A percentile compares a stretch with the other conserved stretches of the same genome.
Conservation (phyloP, 2,329 filamentous ascomycete genomes). For the Emmonsia crescens region DNA sequence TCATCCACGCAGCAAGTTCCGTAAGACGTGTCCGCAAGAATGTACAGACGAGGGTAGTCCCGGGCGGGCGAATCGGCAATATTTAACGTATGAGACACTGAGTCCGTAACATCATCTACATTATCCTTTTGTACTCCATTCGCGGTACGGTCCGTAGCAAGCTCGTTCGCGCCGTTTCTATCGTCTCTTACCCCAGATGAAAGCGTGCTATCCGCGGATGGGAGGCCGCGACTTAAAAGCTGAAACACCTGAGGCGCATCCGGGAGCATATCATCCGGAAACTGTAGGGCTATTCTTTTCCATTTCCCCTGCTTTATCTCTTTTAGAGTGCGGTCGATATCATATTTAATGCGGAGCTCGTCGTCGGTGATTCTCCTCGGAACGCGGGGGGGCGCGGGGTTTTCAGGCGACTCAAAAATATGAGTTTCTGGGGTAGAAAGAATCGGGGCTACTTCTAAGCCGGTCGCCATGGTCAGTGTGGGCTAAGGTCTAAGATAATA, state of each 20-base stretch:
- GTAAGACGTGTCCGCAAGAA: constrained; percentile 91
- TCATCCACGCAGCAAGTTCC: constrained; percentile 96
- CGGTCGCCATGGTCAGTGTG: constrained; percentile 4
- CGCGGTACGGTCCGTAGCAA: constrained; percentile 12
- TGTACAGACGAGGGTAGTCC: constrained; percentile 50
- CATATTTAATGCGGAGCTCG: constrained; percentile 67
- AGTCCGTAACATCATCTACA: constrained; percentile 2
- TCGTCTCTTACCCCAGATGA: constrained; percentile 7
- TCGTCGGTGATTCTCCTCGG: constrained; percentile 45
- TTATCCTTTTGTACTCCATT: constrained; percentile 15
- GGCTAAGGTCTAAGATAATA: background rate
- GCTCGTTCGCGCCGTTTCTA: constrained; percentile 10
- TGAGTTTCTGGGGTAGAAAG: constrained; percentile 54
- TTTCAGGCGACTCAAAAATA: constrained; percentile 45
- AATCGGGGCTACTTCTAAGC: constrained; percentile 41
- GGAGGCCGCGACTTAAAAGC: constrained; percentile 46
- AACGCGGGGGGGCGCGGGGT: constrained; percentile 19
- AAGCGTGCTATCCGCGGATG: constrained; percentile 15
- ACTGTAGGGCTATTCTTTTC: constrained; percentile 77
- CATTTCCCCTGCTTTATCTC: constrained; percentile 66
- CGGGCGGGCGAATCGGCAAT: constrained; percentile 3
- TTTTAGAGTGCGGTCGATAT: constrained; percentile 65
- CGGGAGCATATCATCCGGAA: constrained; percentile 82
- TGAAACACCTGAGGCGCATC: constrained; percentile 75
- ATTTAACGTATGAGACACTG: constrained; percentile 12